Evolutionary conservation across 306 rosid genomes (phyloP).

Genomic region (Inga laurina): DNA sequence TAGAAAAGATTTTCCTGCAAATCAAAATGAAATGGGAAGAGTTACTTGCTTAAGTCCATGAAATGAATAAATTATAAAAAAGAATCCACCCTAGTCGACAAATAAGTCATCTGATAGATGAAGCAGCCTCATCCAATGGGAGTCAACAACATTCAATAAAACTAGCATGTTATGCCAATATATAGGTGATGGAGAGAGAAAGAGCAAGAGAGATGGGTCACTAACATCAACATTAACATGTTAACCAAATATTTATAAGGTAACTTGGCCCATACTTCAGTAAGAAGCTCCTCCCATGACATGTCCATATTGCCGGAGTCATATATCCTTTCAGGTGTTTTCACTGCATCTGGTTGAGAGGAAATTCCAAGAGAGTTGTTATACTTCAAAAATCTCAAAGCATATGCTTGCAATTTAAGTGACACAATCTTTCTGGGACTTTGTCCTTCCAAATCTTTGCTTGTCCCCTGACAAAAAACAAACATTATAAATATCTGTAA

Average conservation of each 20-base stretch:
- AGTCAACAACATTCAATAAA: conserved; percentile 1
- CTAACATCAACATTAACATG: conserved; percentile 23
- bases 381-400: conserved; percentile 67
- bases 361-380: conserved; percentile 49
- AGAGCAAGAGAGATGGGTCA: conserved; percentile 1
- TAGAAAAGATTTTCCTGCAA: conserved; percentile 79
- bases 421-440: conserved; percentile 38
- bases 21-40: conserved; percentile 20
- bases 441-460: conserved; percentile 45
- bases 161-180: neutral
- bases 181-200: conserved; percentile 10
- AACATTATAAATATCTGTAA: conserved; percentile 27
- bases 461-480: conserved; percentile 55
- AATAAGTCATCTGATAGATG: conserved; percentile 14
- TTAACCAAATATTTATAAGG: conserved; percentile 22
- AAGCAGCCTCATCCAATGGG: conserved; percentile 5
- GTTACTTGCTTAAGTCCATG: conserved; percentile 2
- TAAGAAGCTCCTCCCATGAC: conserved; percentile 68
- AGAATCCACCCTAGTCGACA: neutral
- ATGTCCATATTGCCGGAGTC: conserved; percentile 57
- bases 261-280: conserved; percentile 56
- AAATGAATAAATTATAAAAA: neutral
- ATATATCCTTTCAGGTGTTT: conserved; percentile 64
- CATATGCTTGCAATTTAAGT: conserved; percentile 59
- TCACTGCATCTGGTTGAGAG: conserved; percentile 54